Percentiles rank a stretch among this genome's conserved stretches.
These are phyloP conservation scores for Botrytis tulipae DNA, from an alignment of 2,329 filamentous ascomycete species.

Conservation along the genomic window DNA sequence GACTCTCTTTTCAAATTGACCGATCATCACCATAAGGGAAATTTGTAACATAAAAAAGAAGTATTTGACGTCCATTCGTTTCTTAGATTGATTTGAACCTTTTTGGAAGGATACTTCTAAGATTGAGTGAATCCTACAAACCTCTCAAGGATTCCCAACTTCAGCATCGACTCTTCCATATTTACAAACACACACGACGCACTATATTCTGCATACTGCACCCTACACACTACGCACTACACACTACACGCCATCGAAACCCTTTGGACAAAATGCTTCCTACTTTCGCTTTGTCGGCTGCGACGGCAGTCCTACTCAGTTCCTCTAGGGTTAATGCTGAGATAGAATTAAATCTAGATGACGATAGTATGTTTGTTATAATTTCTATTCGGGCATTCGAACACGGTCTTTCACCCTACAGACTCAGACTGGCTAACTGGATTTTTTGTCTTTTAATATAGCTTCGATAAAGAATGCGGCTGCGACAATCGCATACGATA, in stretches of 20 bases:
- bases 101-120: constrained; percentile 4
- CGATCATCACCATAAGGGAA: background rate
- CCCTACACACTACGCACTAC: background rate
- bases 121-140: constrained; percentile 2
- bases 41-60: constrained; percentile 4
- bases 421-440: constrained; percentile 27
- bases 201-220: background rate
- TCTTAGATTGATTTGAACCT: constrained; percentile 1
- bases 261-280: constrained; percentile 28
- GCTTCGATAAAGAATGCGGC: constrained; percentile 40
- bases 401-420: background rate
- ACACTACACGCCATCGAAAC: background rate
- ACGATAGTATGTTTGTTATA: constrained; percentile 27
- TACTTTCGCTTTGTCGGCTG: constrained; percentile 30
- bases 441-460: constrained; percentile 39
- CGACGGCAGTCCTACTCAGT: constrained; percentile 29
- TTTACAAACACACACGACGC: background rate
- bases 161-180: background rate
- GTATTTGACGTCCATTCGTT: constrained; percentile 28
- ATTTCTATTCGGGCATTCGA: background rate
- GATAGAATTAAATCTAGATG: constrained; percentile 34
- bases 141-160: background rate
- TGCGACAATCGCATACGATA: constrained; percentile 39
- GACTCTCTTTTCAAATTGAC: constrained; percentile 7
- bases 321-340: constrained; percentile 39